Base-by-base conservation (phyloP, 306 rosid species). In the Alnus glutinosa region DNA sequence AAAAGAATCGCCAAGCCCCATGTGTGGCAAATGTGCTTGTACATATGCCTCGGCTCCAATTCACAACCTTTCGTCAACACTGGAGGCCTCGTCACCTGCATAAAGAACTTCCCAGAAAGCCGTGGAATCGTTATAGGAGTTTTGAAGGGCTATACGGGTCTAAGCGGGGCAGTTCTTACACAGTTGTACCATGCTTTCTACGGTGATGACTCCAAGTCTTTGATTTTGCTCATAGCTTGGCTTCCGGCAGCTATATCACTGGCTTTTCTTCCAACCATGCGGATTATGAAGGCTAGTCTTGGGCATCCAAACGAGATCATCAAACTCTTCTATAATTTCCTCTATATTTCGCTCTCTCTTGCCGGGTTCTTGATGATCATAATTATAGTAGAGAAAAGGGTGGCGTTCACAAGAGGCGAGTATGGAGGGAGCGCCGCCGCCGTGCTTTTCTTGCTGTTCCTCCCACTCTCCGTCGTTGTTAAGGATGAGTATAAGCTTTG, bases 171-270 rank as follows among this genome's bases (percentile, higher is more conserved):
- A 1, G 44, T 82, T 3, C 44, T 82, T 2, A 55, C 72, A 12
- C 85, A 82, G 42, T 8, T 82, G 1, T 82, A 77, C 76, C 85
- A 63, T 48, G 82, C 79, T 9, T 6, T 82, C 9, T 82, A 78
- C 52, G 76, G 79, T 1, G 48, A 74, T 10, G 72, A 78, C 58
- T 52, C 82, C 3, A 74, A 78, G 67, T 47, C 79, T 47, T 74
- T 82, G 52, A 82, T 72, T 67, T 59, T 82, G 44, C 71, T 82
- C 23, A 18, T 82, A 3, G 82, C 73, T 2, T 78, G 82, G 82
- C 76, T 78, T 78, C 86, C 86, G 0, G 58, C 58, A 0, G 64
- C 72, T 18, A 1, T 83, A 5, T 83, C 67, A 18, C 10, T 83
- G 36, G 11, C 49, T 55, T 78, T 68, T 73, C 72, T 73, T 32